These are phyloP conservation scores for Citrullus colocynthis DNA, from an alignment of 306 rosid genomes.

Conservation along the genomic window DNA sequence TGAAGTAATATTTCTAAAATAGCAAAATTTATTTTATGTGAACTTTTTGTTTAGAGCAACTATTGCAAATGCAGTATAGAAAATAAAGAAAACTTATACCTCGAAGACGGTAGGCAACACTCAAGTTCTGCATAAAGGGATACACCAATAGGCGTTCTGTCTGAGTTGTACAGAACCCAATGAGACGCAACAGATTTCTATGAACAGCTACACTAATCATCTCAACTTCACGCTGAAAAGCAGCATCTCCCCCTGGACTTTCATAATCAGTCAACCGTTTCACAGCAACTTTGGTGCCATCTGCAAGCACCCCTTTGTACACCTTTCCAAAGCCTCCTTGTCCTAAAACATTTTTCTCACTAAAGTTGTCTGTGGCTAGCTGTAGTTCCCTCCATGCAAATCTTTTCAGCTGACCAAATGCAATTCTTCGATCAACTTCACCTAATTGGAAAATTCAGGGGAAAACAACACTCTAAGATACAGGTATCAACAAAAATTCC, in stretches of 20 bases:
- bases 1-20: not conserved
- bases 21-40: not conserved
- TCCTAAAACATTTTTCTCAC: slow-evolving; percentile 83
- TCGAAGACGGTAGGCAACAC: slow-evolving; percentile 87
- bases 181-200: slow-evolving; percentile 66
- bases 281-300: slow-evolving; percentile 84
- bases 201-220: slow-evolving; percentile 99
- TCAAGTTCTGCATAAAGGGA: slow-evolving; percentile 94
- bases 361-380: slow-evolving; percentile 81
- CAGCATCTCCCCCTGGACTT: slow-evolving; percentile 96
- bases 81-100: slow-evolving; percentile 25
- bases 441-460: slow-evolving; percentile 35
- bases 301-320: slow-evolving; percentile 86
- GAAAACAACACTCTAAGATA: not conserved
- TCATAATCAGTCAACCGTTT: slow-evolving; percentile 86
- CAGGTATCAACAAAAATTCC: not conserved
- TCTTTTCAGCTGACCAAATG: slow-evolving; percentile 84
- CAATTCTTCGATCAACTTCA: slow-evolving; percentile 92
- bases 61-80: not conserved
- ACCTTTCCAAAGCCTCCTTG: slow-evolving; percentile 99
- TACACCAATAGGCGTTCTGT: slow-evolving; percentile 90
- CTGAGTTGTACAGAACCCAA: slow-evolving; percentile 90
- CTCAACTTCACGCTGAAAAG: slow-evolving; percentile 98
- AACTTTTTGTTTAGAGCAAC: not conserved
- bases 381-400: slow-evolving; percentile 93